Percentiles rank a stretch among this genome's conserved stretches.
Conservation (phyloP, 805 yeast species). For the Kuraishia ogatae region DNA sequence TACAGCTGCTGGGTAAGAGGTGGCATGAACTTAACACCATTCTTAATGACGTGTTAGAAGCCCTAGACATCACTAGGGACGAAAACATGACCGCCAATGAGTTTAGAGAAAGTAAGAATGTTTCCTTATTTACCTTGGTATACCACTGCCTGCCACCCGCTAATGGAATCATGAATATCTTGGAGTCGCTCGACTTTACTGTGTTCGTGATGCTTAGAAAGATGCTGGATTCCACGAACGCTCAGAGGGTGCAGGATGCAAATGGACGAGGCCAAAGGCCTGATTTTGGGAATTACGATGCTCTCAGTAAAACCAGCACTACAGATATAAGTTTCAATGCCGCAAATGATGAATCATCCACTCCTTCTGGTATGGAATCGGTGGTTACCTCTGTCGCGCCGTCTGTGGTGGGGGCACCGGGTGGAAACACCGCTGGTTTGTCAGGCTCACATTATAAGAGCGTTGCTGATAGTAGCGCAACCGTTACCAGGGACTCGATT, state of each 20-base stretch:
- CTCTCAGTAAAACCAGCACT: neutral
- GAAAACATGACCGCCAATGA: neutral
- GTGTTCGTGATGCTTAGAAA: slow-evolving; percentile 30
- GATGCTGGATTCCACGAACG: slow-evolving; percentile 10
- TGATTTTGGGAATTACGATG: neutral
- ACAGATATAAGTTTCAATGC: neutral
- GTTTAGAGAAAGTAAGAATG: slow-evolving; percentile 33
- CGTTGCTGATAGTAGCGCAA: neutral
- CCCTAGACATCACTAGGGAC: slow-evolving; percentile 8
- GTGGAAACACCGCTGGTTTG: too few relatives aligned
- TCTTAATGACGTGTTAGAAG: slow-evolving; percentile 31
- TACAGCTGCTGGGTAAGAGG: slow-evolving; percentile 25
- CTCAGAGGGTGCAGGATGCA: slow-evolving; percentile 1
- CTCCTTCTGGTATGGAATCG: neutral
- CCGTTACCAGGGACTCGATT: neutral
- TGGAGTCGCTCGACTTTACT: slow-evolving; percentile 57
- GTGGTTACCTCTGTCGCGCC: neutral
- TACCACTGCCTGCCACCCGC: slow-evolving; percentile 45
- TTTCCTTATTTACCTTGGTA: slow-evolving; percentile 41
- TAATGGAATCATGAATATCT: slow-evolving; percentile 37
- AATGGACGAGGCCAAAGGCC: neutral
- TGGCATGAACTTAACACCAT: slow-evolving; percentile 29
- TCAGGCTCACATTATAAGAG: neutral
- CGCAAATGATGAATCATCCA: slow-evolving; percentile 6
- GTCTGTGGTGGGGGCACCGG: neutral